phyloP scores from a whole-genome alignment of 108 stramenopile genomes.

The Skeletonema costatum region DNA sequence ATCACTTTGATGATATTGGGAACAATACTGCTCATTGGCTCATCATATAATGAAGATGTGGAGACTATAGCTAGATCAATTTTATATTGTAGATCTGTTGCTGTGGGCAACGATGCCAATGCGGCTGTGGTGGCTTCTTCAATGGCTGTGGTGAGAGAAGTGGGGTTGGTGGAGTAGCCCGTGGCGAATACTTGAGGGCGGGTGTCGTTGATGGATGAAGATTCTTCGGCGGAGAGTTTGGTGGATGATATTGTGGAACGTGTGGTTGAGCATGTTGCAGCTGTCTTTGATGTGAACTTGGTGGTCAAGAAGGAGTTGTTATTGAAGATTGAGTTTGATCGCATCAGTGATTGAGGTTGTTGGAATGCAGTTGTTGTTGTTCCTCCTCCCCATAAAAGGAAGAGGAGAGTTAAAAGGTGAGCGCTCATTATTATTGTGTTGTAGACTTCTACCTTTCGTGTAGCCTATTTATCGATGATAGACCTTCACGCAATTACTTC shows the following conservation, averaged over 20 bases:
- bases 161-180: conserved; percentile 64
- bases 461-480: too few species aligned
- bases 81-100: not conserved
- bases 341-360: not conserved
- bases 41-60: conserved; percentile 71
- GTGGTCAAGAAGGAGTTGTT: not conserved
- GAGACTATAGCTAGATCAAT: conserved; percentile 72
- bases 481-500: too few species aligned
- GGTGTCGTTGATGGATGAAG: not conserved
- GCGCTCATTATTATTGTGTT: not conserved
- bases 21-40: conserved; percentile 36
- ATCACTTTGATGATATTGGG: conserved; percentile 52
- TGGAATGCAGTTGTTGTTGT: not conserved
- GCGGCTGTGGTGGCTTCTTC: conserved; percentile 64
- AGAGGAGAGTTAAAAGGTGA: not conserved
- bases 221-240: not conserved
- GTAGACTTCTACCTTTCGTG: not conserved
- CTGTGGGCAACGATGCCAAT: conserved; percentile 48
- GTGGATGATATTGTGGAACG: not conserved
- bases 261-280: not conserved
- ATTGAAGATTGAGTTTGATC: not conserved
- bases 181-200: conserved; percentile 68
- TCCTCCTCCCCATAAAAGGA: not conserved
- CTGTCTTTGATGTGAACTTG: not conserved
- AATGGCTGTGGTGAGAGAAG: conserved; percentile 53